Evolutionary conservation across 495 filamentous ascomycete species (phyloP).

Genomic region (Corynascus novoguineensis): DNA sequence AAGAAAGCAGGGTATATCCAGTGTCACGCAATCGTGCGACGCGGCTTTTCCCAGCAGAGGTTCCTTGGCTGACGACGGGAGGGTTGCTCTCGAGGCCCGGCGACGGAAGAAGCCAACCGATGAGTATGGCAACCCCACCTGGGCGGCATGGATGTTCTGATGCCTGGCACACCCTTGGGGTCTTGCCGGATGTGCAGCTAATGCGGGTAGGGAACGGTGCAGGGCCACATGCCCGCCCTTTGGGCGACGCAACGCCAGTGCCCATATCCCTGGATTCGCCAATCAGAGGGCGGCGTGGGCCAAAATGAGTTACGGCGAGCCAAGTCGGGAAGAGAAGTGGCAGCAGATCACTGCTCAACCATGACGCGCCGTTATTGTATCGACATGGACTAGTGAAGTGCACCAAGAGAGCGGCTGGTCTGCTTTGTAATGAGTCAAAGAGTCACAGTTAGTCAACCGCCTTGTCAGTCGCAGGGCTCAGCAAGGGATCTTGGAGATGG

Average conservation of each 20-base stretch:
- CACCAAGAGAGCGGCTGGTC: background rate
- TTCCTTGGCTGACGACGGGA: background rate
- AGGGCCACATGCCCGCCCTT: constrained; percentile 14
- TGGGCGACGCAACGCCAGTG: constrained; percentile 10
- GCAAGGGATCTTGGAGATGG: no score
- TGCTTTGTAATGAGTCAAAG: constrained; percentile 23
- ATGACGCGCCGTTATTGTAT: background rate
- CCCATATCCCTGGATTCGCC: constrained; percentile 2
- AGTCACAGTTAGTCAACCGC: constrained; percentile 4
- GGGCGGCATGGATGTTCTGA: background rate
- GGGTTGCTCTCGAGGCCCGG: background rate
- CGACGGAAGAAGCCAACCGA: constrained; percentile 1
- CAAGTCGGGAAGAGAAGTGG: constrained; percentile 8
- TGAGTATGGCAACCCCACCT: background rate
- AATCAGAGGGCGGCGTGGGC: constrained; percentile 11
- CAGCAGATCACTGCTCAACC: constrained; percentile 8
- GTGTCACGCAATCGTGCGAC: background rate
- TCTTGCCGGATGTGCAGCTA: background rate
- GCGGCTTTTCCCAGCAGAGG: background rate
- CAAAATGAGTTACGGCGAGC: background rate
- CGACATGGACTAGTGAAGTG: background rate
- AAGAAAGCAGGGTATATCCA: no score
- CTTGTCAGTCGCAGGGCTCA: constrained; percentile 1
- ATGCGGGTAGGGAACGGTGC: background rate
- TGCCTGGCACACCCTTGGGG: background rate